Conservation (phyloP, 176 grass and related monocot genomes). For the Eleusine coracana region DNA sequence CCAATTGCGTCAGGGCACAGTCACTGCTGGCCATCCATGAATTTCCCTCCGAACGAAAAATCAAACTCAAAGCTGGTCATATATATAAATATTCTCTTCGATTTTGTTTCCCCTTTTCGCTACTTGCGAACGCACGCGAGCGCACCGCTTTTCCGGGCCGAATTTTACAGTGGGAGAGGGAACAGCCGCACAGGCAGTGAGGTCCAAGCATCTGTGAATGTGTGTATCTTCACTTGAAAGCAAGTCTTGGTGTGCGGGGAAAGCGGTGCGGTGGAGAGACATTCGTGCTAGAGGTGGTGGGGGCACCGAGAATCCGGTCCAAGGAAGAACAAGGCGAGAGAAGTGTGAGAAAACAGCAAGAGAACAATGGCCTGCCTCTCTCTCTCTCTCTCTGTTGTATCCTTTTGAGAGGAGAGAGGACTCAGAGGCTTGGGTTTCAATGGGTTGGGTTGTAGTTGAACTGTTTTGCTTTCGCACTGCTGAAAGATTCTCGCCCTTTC, state of each 20-base stretch:
- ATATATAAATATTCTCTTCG: not conserved
- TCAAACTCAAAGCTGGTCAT: not conserved
- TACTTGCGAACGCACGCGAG: not conserved
- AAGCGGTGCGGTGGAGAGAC: not conserved
- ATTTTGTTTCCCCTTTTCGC: not conserved
- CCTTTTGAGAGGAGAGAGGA: constrained; percentile 66
- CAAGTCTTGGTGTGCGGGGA: constrained; percentile 41
- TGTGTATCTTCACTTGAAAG: constrained; percentile 43
- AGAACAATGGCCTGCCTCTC: constrained; percentile 1
- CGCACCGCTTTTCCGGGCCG: not conserved
- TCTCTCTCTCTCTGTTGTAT: constrained; percentile 39
- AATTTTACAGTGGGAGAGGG: constrained; percentile 5
- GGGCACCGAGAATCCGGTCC: constrained; percentile 68
- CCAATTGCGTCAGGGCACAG: constrained; percentile 45
- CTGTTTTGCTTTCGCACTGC: constrained; percentile 73
- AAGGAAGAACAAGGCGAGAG: constrained; percentile 49
- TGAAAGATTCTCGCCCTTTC: constrained; percentile 88
- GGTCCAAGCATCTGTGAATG: not conserved
- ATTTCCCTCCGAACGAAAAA: not conserved
- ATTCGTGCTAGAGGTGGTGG: constrained; percentile 46
- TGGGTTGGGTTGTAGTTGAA: constrained; percentile 51
- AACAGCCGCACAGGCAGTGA: not conserved
- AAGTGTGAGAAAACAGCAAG: constrained; percentile 57
- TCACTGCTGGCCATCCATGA: not conserved
- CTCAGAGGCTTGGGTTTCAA: not conserved